phyloP scores from a whole-genome alignment of 1,139 yeast species.

The Lodderomyces jiufengensis region DNA sequence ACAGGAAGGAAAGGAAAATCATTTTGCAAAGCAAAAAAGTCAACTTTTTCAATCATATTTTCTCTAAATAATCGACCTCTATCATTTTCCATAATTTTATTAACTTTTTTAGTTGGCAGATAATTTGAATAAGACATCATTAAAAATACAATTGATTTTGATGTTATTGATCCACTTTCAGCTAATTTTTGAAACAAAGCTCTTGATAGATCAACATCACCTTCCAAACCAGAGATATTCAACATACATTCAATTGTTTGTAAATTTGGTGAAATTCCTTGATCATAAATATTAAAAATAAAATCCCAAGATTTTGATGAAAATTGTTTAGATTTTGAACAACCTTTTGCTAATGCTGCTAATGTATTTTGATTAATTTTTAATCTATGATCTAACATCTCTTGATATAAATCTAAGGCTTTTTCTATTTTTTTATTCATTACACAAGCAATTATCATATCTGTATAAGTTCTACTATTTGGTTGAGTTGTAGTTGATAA shows the following conservation, averaged over 20 bases:
- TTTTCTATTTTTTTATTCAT: slow-evolving; percentile 61
- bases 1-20: slow-evolving; percentile 70
- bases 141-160: slow-evolving; percentile 49
- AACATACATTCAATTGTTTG: slow-evolving; percentile 66
- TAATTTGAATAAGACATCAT: slow-evolving; percentile 59
- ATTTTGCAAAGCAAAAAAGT: slow-evolving; percentile 21
- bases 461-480: slow-evolving; percentile 61
- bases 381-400: slow-evolving; percentile 45
- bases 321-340: slow-evolving; percentile 48
- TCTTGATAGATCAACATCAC: slow-evolving; percentile 72
- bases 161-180: slow-evolving; percentile 34
- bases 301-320: slow-evolving; percentile 71
- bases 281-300: slow-evolving; percentile 61
- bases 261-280: slow-evolving; percentile 47
- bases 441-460: slow-evolving; percentile 65
- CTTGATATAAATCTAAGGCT: slow-evolving; percentile 73
- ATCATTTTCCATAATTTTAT: slow-evolving; percentile 32
- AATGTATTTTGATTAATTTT: slow-evolving; percentile 46
- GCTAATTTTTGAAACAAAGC: slow-evolving; percentile 62
- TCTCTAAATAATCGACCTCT: slow-evolving; percentile 47
- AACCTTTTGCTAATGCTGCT: slow-evolving; percentile 69
- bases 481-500: slow-evolving; percentile 64
- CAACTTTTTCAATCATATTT: slow-evolving; percentile 34
- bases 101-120: slow-evolving; percentile 11
- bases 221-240: slow-evolving; percentile 70